phyloP scores from a whole-genome alignment of 2,329 filamentous ascomycete genomes.

The Penicillium digitatum region DNA sequence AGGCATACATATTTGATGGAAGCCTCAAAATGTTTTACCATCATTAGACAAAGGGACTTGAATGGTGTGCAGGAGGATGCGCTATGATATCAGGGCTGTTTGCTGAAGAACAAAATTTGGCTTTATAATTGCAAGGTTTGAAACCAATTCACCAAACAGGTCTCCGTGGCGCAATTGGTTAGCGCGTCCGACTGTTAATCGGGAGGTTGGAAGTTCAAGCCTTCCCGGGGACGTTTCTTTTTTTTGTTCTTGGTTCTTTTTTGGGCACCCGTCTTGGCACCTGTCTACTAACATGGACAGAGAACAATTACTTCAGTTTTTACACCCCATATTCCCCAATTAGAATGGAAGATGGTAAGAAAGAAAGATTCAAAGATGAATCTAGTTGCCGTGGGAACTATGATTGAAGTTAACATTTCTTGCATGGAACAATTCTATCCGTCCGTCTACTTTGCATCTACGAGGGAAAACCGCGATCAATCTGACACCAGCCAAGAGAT shows the following conservation, averaged over 20 bases:
- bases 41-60: not conserved
- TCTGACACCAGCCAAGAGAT: not conserved
- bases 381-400: not conserved
- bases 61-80: not conserved
- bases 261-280: too few relatives aligned
- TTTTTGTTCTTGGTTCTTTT: not conserved
- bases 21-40: not conserved
- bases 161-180: slow-evolving; percentile 35
- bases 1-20: not conserved
- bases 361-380: too few relatives aligned
- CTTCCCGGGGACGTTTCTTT: slow-evolving; percentile 36
- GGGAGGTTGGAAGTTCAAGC: slow-evolving; percentile 41
- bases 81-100: not conserved
- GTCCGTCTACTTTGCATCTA: not conserved
- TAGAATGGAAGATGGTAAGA: too few relatives aligned
- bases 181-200: slow-evolving; percentile 35
- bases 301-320: not conserved
- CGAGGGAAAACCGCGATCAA: too few relatives aligned
- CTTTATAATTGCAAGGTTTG: not conserved
- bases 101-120: too few relatives aligned
- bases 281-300: too few relatives aligned
- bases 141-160: slow-evolving; percentile 3
- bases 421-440: not conserved
- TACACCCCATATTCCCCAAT: not conserved
- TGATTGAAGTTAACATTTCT: not conserved